phyloP scores from a whole-genome alignment of 2,329 filamentous ascomycete genomes.

The Pezicula carpinea region DNA sequence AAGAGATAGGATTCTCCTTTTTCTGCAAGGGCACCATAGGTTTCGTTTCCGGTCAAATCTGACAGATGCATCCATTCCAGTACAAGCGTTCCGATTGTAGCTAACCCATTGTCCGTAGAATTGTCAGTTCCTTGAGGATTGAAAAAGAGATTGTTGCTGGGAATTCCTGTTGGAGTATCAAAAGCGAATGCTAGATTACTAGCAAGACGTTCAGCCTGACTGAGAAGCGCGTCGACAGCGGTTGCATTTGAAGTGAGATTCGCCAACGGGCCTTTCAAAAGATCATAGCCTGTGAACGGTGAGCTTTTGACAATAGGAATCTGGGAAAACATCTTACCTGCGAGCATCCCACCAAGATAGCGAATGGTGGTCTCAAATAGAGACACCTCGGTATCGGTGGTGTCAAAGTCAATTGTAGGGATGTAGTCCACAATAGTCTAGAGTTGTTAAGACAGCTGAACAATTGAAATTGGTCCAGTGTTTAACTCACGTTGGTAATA shows the following conservation, averaged over 20 bases:
- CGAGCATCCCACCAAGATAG: conserved; percentile 76
- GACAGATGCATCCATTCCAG: conserved; percentile 81
- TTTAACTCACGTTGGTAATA: conserved; percentile 31
- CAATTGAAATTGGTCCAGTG: too few relatives aligned
- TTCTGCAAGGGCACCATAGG: conserved; percentile 63
- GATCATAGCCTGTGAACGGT: conserved; percentile 51
- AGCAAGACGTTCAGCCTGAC: conserved; percentile 64
- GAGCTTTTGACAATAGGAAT: not conserved
- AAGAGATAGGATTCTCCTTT: conserved; percentile 68
- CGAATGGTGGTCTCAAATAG: conserved; percentile 90
- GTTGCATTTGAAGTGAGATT: conserved; percentile 39
- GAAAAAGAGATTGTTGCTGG: conserved; percentile 64
- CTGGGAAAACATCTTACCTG: conserved; percentile 46
- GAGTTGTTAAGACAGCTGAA: too few relatives aligned
- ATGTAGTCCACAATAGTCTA: conserved; percentile 64
- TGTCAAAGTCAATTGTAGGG: conserved; percentile 64
- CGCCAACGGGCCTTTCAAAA: conserved; percentile 63
- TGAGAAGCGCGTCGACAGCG: conserved; percentile 53
- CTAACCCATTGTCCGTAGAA: conserved; percentile 61
- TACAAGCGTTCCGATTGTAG: conserved; percentile 72
- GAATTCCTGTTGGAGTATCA: conserved; percentile 69
- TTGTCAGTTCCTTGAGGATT: conserved; percentile 45
- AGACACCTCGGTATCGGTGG: conserved; percentile 56
- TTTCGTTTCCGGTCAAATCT: conserved; percentile 64
- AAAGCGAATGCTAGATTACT: conserved; percentile 75